Conservation (phyloP, 495 filamentous ascomycete species). For the Aspergillus bertholletiae region DNA sequence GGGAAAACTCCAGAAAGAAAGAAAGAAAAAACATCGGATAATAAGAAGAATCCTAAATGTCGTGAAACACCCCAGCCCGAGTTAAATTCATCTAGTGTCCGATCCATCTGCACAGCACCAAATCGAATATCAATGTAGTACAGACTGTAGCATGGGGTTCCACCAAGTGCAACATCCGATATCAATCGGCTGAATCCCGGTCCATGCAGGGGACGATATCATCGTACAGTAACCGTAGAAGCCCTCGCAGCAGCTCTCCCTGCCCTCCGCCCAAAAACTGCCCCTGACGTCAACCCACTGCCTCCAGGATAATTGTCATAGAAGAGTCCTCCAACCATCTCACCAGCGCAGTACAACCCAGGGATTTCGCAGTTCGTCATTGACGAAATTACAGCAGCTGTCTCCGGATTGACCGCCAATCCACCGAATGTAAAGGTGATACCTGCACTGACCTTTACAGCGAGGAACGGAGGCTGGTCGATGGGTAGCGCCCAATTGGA, state of each 20-base stretch:
- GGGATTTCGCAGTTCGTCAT: conserved; percentile 38
- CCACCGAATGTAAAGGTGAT: conserved; percentile 68
- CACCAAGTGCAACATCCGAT: too few relatives aligned
- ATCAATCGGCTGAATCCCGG: background rate
- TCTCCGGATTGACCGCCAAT: conserved; percentile 46
- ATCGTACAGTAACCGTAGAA: background rate
- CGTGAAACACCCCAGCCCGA: too few relatives aligned
- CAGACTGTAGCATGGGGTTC: too few relatives aligned
- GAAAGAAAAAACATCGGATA: too few relatives aligned
- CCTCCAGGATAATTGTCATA: conserved; percentile 63
- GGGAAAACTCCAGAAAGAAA: too few relatives aligned
- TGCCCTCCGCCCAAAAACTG: conserved; percentile 54
- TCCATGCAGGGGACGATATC: background rate
- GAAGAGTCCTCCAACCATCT: conserved; percentile 63
- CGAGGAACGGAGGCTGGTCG: conserved; percentile 51
- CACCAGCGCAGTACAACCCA: conserved; percentile 54
- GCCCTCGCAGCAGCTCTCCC: conserved; percentile 31
- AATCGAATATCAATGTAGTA: too few relatives aligned
- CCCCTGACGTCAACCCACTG: conserved; percentile 56
- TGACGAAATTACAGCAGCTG: conserved; percentile 43
- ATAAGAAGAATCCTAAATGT: too few relatives aligned
- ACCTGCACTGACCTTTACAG: conserved; percentile 56
- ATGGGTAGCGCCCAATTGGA: conserved; percentile 62
- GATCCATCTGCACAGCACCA: too few relatives aligned
- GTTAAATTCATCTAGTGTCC: too few relatives aligned